Evolutionary conservation across 2,329 filamentous ascomycete species (phyloP), one percentile per base, ranked within the genome.

Genomic region (Kalmusia sp.): DNA sequence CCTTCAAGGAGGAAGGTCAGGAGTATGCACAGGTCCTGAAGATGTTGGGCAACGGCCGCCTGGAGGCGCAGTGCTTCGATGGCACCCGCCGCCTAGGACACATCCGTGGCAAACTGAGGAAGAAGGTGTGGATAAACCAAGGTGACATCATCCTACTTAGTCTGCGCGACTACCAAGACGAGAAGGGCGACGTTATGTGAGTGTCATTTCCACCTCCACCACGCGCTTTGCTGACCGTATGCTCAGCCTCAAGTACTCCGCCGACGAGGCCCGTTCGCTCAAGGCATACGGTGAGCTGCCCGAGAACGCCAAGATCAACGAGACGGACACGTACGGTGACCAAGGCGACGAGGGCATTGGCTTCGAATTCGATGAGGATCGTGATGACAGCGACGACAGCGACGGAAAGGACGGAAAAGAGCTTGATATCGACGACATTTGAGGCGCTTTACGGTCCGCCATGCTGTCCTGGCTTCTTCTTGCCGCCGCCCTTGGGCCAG

Each of bases 221-320:
- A 33, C 12, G 12, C 3, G 7, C 14, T 7, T 35, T 19, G 25
- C 93, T 79, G 89, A 88, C 64, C 89, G 91, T 73, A 89, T 15
- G 28, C 28, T 93, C 57, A 92, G 93, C 74, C 84, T 96, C 75
- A 96, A 96, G 82, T 96, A 96, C 85, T 52, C 55, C 55, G 71
- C 74, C 80, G 95, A 99, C 74, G 95, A 98, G 83, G 95, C 95
- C 70, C 89, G 95, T 73, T 90, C 87, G 65, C 86, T 99, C 71
- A 98, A 98, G 82, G 91, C 92, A 58, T 98, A 98, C 79, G 95
- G 95, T 77, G 95, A 99, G 80, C 84, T 99, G 56, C 95, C 95
- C 66, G 95, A 98, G 81, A 90, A 87, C 72, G 95, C 95, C 76
- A 98, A 98, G 89, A 99, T 99, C 87, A 99, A 99, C 87, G 95